Conservation (phyloP, 2,329 filamentous ascomycete species). For the Fusarium sarcochroum region DNA sequence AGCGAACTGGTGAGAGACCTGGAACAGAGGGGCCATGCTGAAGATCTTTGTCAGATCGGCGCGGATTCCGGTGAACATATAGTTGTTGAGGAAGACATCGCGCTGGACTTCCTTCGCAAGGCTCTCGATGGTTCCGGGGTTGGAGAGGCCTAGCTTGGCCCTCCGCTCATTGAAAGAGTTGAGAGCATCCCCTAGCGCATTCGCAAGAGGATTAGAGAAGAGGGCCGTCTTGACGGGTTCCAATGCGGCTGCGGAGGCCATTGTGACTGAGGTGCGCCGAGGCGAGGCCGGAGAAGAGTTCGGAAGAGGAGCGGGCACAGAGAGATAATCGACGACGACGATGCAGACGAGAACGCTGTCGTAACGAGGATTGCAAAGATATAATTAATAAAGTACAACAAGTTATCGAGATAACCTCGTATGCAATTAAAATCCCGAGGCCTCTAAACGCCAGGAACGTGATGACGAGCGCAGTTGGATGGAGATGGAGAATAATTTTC, state of each 20-base stretch:
- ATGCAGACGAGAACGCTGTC: constrained; percentile 31
- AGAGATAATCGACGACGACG: constrained; percentile 39
- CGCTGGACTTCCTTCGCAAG: constrained; percentile 93
- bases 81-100: constrained; percentile 96
- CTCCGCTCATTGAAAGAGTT: constrained; percentile 86
- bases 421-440: constrained; percentile 44
- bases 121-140: constrained; percentile 92
- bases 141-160: constrained; percentile 87
- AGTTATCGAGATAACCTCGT: constrained; percentile 42
- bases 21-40: constrained; percentile 93
- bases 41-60: constrained; percentile 98
- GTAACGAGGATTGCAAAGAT: constrained; percentile 1
- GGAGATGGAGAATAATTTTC: constrained; percentile 56
- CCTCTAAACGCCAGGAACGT: constrained; percentile 51
- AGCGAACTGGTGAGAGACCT: constrained; percentile 96
- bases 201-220: constrained; percentile 79
- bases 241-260: constrained; percentile 65
- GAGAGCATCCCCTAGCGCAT: constrained; percentile 81
- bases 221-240: constrained; percentile 74
- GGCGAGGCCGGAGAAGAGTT: constrained; percentile 43
- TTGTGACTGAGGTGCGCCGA: constrained; percentile 55
- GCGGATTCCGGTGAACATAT: constrained; percentile 95
- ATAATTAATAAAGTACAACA: constrained; percentile 34
- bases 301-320: constrained; percentile 43
- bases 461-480: constrained; percentile 52